phyloP scores from a whole-genome alignment of 2,329 filamentous ascomycete genomes.

The Ilyonectria mors-panacis region DNA sequence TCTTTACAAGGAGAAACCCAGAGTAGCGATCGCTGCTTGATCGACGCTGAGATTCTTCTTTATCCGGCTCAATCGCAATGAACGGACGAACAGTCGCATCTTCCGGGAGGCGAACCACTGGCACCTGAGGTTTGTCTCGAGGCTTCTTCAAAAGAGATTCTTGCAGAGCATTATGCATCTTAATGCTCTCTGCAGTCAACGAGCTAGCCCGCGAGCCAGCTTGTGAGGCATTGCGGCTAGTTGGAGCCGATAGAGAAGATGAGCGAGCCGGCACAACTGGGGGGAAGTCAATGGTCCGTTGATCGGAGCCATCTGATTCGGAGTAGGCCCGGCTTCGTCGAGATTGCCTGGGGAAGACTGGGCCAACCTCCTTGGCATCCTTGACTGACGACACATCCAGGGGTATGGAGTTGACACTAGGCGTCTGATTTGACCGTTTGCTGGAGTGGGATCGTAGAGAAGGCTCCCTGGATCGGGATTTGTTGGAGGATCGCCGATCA shows the following conservation, averaged over 20 bases:
- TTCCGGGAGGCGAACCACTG: slow-evolving; percentile 37
- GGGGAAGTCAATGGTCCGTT: slow-evolving; percentile 73
- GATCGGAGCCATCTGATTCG: slow-evolving; percentile 65
- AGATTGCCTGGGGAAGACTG: slow-evolving; percentile 58
- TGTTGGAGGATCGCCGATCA: slow-evolving; percentile 68
- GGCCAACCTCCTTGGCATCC: slow-evolving; percentile 48
- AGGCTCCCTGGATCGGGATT: slow-evolving; percentile 66
- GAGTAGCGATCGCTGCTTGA: slow-evolving; percentile 66
- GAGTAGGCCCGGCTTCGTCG: slow-evolving; percentile 61
- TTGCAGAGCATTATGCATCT: slow-evolving; percentile 64
- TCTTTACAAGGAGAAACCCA: slow-evolving; percentile 67
- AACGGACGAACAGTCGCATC: slow-evolving; percentile 21
- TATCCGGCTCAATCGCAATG: slow-evolving; percentile 49
- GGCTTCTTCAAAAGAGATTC: slow-evolving; percentile 45
- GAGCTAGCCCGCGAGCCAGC: slow-evolving; percentile 67
- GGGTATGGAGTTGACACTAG: slow-evolving; percentile 60
- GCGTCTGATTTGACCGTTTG: slow-evolving; percentile 66
- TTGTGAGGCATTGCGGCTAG: slow-evolving; percentile 70
- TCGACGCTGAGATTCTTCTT: slow-evolving; percentile 48
- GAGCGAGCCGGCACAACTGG: slow-evolving; percentile 70
- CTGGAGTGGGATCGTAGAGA: slow-evolving; percentile 75
- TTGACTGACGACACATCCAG: slow-evolving; percentile 60
- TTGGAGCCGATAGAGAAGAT: slow-evolving; percentile 75
- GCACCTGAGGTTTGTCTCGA: slow-evolving; percentile 21
- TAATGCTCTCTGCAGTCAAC: slow-evolving; percentile 71